Conservation (phyloP, 1,284 basidiomycete genomes). For the Cryptococcus jaspeensis region DNA sequence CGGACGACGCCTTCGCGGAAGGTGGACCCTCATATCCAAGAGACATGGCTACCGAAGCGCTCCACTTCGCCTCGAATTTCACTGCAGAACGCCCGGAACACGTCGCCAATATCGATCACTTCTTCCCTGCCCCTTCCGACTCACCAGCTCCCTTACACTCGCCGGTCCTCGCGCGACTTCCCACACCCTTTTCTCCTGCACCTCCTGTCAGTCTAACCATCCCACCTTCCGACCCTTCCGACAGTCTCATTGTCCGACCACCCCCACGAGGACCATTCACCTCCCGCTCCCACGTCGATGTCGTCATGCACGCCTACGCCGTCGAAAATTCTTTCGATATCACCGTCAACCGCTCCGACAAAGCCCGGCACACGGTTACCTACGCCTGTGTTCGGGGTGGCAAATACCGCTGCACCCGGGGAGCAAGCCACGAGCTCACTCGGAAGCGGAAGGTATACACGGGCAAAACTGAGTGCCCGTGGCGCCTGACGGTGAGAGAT, state of each 20-base stretch:
- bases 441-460: background rate
- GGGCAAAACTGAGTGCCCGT: background rate
- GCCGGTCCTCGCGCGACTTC: too few species aligned
- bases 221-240: background rate
- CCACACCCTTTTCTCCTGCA: too few species aligned
- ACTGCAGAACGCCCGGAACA: too few species aligned
- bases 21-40: too few species aligned
- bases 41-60: too few species aligned
- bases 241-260: background rate
- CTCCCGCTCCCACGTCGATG: background rate
- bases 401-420: background rate
- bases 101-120: too few species aligned
- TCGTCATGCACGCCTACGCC: background rate
- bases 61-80: too few species aligned
- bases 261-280: background rate
- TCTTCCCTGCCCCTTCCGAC: too few species aligned
- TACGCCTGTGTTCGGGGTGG: background rate
- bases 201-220: background rate
- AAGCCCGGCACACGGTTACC: background rate
- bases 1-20: too few species aligned
- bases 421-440: background rate
- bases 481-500: constrained; percentile 1
- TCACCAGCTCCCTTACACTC: too few species aligned
- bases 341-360: background rate
- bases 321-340: background rate